Percentiles rank a stretch among this genome's conserved stretches.
Conservation (phyloP, 2,329 filamentous ascomycete species). For the Akanthomyces uredinophilus region DNA sequence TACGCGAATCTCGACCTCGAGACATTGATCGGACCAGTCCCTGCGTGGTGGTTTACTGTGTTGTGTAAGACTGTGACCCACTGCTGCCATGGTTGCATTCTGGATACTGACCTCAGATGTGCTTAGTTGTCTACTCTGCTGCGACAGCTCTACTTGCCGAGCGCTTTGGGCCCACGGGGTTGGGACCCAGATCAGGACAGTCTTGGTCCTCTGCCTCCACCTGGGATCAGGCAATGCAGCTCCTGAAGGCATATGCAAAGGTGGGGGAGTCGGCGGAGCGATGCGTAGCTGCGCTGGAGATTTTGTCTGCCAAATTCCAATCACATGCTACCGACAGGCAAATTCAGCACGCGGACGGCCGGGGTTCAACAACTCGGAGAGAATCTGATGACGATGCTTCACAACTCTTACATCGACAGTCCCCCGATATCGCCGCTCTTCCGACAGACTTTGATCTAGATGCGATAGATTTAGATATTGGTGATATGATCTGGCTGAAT, state of each 20-base stretch:
- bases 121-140: slow-evolving; percentile 9
- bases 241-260: slow-evolving; percentile 8
- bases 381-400: neutral
- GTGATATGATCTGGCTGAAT: neutral
- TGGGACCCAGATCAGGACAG: neutral
- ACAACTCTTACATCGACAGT: neutral
- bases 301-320: slow-evolving; percentile 8
- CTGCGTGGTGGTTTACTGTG: slow-evolving; percentile 11
- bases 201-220: neutral
- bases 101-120: neutral
- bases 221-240: slow-evolving; percentile 8
- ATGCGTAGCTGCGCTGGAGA: slow-evolving; percentile 7
- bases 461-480: neutral
- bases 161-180: neutral
- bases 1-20: neutral
- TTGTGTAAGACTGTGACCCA: slow-evolving; percentile 8
- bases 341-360: neutral
- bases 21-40: slow-evolving; percentile 8
- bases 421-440: neutral
- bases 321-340: neutral
- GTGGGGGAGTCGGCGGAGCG: slow-evolving; percentile 14
- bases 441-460: neutral
- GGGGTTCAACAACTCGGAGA: neutral
- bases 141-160: slow-evolving; percentile 8
- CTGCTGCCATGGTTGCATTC: neutral